Percentiles rank a stretch among this genome's conserved stretches.
phyloP scores from a whole-genome alignment of 78 protist species.

The Anaeramoeba flamelloides region DNA sequence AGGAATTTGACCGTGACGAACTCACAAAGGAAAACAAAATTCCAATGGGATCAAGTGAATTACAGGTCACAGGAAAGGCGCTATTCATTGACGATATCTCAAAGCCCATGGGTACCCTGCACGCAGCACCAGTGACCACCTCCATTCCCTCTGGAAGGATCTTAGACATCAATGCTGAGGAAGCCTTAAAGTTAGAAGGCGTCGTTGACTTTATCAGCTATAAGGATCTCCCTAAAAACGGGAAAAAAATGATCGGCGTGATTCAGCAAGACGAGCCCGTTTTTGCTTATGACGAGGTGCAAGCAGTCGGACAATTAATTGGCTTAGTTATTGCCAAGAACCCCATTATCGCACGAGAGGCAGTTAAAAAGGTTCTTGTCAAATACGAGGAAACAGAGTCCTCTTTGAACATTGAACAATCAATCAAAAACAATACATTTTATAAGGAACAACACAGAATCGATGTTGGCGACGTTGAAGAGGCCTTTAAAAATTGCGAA shows the following conservation, averaged over 20 bases:
- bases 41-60: neutral
- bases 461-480: slow-evolving; percentile 10
- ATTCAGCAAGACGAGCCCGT: slow-evolving; percentile 1
- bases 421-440: neutral
- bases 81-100: neutral
- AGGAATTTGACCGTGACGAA: neutral
- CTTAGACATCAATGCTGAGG: neutral
- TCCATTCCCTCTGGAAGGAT: neutral
- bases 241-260: neutral
- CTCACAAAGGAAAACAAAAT: neutral
- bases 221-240: neutral
- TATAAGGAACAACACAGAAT: slow-evolving; percentile 1
- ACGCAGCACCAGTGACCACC: neutral
- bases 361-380: slow-evolving; percentile 2
- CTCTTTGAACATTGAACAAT: slow-evolving; percentile 3
- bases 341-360: slow-evolving; percentile 15
- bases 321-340: slow-evolving; percentile 31
- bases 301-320: slow-evolving; percentile 12
- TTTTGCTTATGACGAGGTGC: slow-evolving; percentile 10
- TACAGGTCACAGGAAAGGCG: neutral
- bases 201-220: neutral
- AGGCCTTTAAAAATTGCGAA: slow-evolving; percentile 1
- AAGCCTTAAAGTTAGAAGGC: neutral
- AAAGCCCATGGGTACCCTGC: neutral
- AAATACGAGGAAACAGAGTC: slow-evolving; percentile 4